Evolutionary conservation across 2,329 filamentous ascomycete genomes (phyloP).

Genomic region (Verticillium isaacii): DNA sequence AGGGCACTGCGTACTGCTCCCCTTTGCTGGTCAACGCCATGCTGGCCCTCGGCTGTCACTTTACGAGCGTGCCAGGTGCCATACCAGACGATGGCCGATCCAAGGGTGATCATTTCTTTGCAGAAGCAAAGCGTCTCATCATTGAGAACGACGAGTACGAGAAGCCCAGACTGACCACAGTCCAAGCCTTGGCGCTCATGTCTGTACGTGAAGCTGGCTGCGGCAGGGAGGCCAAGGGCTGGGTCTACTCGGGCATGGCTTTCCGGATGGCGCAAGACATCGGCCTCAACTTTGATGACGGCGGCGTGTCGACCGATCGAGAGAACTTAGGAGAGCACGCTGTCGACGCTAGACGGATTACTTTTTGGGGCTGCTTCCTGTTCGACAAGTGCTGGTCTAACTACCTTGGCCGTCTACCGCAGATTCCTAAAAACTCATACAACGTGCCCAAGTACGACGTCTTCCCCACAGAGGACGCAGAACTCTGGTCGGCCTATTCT

Average conservation of each 20-base stretch:
- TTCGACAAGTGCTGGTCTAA: constrained; percentile 99
- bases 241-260: constrained; percentile 98
- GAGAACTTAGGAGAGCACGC: constrained; percentile 70
- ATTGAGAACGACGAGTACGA: constrained; percentile 92
- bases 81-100: constrained; percentile 72
- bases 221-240: constrained; percentile 88
- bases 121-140: constrained; percentile 84
- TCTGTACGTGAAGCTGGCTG: constrained; percentile 94
- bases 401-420: constrained; percentile 86
- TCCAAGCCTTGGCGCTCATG: constrained; percentile 92
- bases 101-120: constrained; percentile 94
- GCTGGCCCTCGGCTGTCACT: constrained; percentile 88
- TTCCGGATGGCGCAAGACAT: constrained; percentile 97
- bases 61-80: constrained; percentile 69
- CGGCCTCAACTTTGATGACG: constrained; percentile 80
- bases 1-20: constrained; percentile 73
- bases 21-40: constrained; percentile 89
- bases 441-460: constrained; percentile 88
- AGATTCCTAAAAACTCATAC: constrained; percentile 73
- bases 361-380: constrained; percentile 97
- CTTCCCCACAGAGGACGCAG: constrained; percentile 81
- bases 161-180: constrained; percentile 79
- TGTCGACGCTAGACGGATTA: constrained; percentile 82
- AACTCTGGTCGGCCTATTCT: constrained; percentile 83
- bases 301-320: constrained; percentile 54